These are phyloP conservation scores for Picocystis salinarum DNA, from an alignment of 139 green algal genomes.

Conservation along the genomic window DNA sequence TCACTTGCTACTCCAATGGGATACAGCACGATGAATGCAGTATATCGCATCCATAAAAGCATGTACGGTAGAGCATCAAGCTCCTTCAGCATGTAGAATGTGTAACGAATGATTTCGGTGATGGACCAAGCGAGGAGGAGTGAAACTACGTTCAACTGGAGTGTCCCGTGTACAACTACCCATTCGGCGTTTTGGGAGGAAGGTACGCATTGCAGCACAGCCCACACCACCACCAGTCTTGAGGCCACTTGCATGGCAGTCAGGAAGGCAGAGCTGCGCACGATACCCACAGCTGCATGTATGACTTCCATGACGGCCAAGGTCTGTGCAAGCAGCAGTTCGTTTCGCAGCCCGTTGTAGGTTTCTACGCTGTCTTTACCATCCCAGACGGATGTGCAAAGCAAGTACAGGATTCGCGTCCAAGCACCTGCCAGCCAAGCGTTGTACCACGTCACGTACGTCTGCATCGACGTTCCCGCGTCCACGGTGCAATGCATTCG, in stretches of 20 bases:
- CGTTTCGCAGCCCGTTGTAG: no score
- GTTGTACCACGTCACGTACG: no score
- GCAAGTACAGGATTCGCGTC: no score
- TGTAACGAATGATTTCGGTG: constrained; percentile 77
- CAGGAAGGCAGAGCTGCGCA: constrained; percentile 56
- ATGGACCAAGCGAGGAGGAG: constrained; percentile 66
- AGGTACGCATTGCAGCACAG: constrained; percentile 41
- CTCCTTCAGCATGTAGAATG: constrained; percentile 60
- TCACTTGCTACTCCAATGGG: constrained; percentile 68
- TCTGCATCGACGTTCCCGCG: no score
- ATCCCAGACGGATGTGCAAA: no score
- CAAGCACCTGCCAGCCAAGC: no score
- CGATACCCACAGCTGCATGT: constrained; percentile 55
- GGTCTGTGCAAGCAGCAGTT: no score
- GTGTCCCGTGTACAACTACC: constrained; percentile 2
- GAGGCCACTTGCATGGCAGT: constrained; percentile 69
- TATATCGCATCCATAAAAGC: constrained; percentile 74
- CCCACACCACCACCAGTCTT: constrained; percentile 66
- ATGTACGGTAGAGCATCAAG: constrained; percentile 30
- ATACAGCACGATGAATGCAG: constrained; percentile 77
- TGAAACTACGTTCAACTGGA: constrained; percentile 41
- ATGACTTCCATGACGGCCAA: constrained; percentile 38
- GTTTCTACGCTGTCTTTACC: no score
- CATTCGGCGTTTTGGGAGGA: constrained; percentile 3
- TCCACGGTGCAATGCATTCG: no score